These are phyloP conservation scores for Lentinula sp. DNA, from an alignment of 768 basidiomycete species.

Conservation along the genomic window DNA sequence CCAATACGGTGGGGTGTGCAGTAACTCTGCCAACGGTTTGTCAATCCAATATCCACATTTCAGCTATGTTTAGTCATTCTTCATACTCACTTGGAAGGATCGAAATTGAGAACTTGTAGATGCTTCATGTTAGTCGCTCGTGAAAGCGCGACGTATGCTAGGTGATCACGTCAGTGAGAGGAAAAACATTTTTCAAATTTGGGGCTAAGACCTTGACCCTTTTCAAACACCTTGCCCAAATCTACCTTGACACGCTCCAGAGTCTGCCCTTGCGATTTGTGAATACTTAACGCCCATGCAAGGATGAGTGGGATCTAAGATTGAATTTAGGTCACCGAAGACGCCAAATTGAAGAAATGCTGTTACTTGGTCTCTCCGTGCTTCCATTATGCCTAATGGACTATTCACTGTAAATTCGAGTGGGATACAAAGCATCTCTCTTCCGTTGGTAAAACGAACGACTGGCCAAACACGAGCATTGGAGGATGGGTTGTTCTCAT, in stretches of 20 bases:
- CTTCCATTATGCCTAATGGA: slow-evolving; percentile 52
- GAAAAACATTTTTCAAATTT: not conserved
- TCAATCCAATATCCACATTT: not conserved
- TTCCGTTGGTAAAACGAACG: slow-evolving; percentile 49
- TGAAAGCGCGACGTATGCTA: slow-evolving; percentile 70
- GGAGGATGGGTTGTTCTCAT: slow-evolving; percentile 1
- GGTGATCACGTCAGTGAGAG: not conserved
- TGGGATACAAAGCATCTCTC: slow-evolving; percentile 42
- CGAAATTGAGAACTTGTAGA: slow-evolving; percentile 61
- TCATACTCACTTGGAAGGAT: slow-evolving; percentile 44
- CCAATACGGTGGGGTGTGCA: slow-evolving; percentile 58
- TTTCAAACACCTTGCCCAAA: slow-evolving; percentile 70
- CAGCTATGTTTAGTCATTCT: too few relatives aligned
- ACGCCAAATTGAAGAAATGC: not conserved
- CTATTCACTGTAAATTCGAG: slow-evolving; percentile 60
- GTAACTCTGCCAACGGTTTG: slow-evolving; percentile 36
- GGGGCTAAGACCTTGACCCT: slow-evolving; percentile 54
- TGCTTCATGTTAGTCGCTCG: slow-evolving; percentile 63
- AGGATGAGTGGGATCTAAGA: slow-evolving; percentile 68
- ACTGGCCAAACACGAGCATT: slow-evolving; percentile 46
- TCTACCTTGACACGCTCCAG: slow-evolving; percentile 80
- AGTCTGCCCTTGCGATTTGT: slow-evolving; percentile 91
- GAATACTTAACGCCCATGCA: slow-evolving; percentile 86
- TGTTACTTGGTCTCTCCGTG: slow-evolving; percentile 49
- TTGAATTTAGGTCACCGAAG: not conserved